Evolutionary conservation across 305 asterid species (phyloP), one percentile per base, ranked within the genome.

Genomic region (Fraxinus floribunda): DNA sequence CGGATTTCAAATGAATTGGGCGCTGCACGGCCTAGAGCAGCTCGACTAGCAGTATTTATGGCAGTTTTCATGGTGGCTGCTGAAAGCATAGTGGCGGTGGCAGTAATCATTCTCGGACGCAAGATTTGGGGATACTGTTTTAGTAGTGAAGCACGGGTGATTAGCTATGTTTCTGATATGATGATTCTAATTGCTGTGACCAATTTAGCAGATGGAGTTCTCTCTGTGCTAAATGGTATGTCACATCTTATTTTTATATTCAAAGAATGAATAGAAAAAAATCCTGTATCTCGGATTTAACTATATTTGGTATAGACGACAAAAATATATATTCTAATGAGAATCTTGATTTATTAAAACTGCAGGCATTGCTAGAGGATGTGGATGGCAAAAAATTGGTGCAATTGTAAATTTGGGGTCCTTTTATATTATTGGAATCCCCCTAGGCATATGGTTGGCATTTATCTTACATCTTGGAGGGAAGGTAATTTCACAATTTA

Each of bases 371-470:
- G 92, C 95, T 15, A 89, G 93, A 83, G 95, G 93, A 1, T 90
- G 93, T 79, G 95, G 95, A 7, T 91, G 95, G 95, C 93, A 91
- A 84, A 90, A 90, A 70, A 89, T 90, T n/a, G 95, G 93, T 2
- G 95, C 92, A 57, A 77, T 88, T 0, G 90, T 91, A 2, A 91
- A 91, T 70, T 84, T 91, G 76, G 95, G 79, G 4, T 83, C 95
- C 7, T 90, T 90, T 81, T 91, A 90, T 38, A 55, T 91, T 5
- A 86, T 89, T 36, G 95, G 93, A 0, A 88, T 91, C 52, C 93
- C 92, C 3, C 84, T 87, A 7, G 90, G 89, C 4, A 32, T 90
- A 11, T 78, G 86, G 9, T 76, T 91, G 41, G 93, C 89, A 15
- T 91, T 91, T 46, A 85, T 84, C 18, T 79, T 85, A n/a, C 92